These are phyloP conservation scores for Chytriomyces hyalinus DNA, from an alignment of 192 early-diverging fungal species.

Conservation along the genomic window DNA sequence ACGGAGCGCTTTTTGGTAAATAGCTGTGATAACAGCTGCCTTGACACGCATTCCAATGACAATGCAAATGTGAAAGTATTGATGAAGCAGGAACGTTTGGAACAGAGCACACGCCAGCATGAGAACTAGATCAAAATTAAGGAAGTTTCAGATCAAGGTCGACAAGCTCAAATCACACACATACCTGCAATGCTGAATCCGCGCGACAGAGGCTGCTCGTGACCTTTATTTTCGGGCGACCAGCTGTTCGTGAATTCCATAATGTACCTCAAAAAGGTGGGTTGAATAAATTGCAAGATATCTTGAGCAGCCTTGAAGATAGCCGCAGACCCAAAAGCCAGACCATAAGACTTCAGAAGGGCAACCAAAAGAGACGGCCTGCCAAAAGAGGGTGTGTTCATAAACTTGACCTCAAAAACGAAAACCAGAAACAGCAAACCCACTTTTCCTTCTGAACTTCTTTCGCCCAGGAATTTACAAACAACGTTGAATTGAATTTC, in stretches of 20 bases:
- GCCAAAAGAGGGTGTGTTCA: conserved; percentile 9
- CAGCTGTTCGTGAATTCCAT: conserved; percentile 56
- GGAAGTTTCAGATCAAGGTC: conserved; percentile 6
- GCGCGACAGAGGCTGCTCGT: conserved; percentile 61
- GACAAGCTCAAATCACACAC: background rate
- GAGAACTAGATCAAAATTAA: conserved; percentile 31
- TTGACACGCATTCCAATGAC: conserved; percentile 71
- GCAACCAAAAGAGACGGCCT: conserved; percentile 80
- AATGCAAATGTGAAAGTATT: conserved; percentile 87
- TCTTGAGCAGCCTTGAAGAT: conserved; percentile 82
- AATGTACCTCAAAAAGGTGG: conserved; percentile 75
- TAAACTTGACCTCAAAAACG: background rate
- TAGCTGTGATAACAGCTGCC: conserved; percentile 76
- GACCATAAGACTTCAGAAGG: conserved; percentile 64
- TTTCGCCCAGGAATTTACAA: conserved; percentile 72
- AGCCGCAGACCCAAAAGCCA: conserved; percentile 71
- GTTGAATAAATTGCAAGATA: conserved; percentile 76
- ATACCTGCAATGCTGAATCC: conserved; percentile 80
- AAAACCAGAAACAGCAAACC: conserved; percentile 8
- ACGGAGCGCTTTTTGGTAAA: conserved; percentile 83
- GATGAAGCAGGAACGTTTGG: conserved; percentile 84
- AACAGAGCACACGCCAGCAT: conserved; percentile 78
- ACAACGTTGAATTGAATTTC: conserved; percentile 59
- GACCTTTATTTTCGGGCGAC: conserved; percentile 30
- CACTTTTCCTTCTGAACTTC: conserved; percentile 65